These are phyloP conservation scores for Diaporthe citri DNA, from an alignment of 2,329 filamentous ascomycete species.

Conservation along the genomic window DNA sequence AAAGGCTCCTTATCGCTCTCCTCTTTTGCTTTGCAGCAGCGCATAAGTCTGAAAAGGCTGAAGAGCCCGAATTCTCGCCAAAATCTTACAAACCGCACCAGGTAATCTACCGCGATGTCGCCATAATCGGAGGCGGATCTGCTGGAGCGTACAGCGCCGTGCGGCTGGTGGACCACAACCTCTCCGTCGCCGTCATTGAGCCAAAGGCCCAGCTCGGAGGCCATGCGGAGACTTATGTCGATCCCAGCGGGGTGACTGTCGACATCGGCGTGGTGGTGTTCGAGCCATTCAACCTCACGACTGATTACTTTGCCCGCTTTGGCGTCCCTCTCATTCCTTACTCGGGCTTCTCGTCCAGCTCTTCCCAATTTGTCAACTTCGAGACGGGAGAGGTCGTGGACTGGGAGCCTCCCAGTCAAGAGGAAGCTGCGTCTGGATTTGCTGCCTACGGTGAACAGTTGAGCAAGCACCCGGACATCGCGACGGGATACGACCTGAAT, in stretches of 20 bases:
- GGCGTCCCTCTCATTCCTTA: background rate
- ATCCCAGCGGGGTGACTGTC: background rate
- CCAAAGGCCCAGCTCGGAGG: background rate
- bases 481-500: background rate
- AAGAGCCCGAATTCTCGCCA: background rate
- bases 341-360: background rate
- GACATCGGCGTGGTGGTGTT: background rate
- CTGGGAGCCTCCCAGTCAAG: background rate
- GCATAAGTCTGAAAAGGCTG: background rate
- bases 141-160: background rate
- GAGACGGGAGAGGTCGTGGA: background rate
- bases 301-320: background rate
- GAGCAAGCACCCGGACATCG: background rate
- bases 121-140: background rate
- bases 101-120: background rate
- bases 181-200: background rate
- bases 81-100: background rate
- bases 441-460: background rate
- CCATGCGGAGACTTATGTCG: background rate
- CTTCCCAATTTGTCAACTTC: background rate
- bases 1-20: background rate
- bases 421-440: background rate
- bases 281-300: background rate
- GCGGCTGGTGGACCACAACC: background rate
- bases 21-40: background rate